Evolutionary conservation across 1,284 basidiomycete genomes (phyloP).

Genomic region (Fomitopsis palustris): DNA sequence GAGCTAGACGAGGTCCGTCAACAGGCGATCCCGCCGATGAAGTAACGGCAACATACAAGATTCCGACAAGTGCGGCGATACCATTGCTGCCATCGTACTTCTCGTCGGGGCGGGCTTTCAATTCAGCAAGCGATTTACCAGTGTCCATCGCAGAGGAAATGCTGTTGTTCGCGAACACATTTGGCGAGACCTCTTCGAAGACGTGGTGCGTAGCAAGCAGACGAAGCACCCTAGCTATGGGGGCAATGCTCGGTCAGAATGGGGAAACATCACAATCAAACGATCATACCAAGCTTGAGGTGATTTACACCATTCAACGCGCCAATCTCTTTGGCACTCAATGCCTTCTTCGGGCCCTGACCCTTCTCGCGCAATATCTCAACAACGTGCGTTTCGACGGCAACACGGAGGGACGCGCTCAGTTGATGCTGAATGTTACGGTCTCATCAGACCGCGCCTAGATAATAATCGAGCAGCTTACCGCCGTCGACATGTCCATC

Average conservation of each 20-base stretch:
- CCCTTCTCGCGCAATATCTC: constrained; percentile 37
- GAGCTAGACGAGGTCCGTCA: constrained; percentile 9
- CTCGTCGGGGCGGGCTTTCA: constrained; percentile 13
- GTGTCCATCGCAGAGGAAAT: constrained; percentile 26
- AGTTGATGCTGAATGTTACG: constrained; percentile 9
- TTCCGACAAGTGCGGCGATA: constrained; percentile 18
- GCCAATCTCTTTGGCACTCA: constrained; percentile 23
- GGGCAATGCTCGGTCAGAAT: not conserved
- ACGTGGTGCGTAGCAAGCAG: constrained; percentile 27
- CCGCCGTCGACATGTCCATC: constrained; percentile 8
- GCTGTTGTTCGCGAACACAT: constrained; percentile 31
- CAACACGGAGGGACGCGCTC: constrained; percentile 25
- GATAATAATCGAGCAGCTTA: not conserved
- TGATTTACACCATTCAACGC: constrained; percentile 13
- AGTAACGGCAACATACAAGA: too few species aligned
- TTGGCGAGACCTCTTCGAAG: constrained; percentile 25
- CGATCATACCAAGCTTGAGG: constrained; percentile 11
- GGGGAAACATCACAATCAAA: not conserved
- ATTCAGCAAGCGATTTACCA: constrained; percentile 18
- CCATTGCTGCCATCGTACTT: constrained; percentile 27
- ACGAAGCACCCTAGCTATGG: constrained; percentile 25
- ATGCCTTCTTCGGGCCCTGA: constrained; percentile 17
- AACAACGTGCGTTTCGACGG: constrained; percentile 28
- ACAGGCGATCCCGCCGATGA: too few species aligned
- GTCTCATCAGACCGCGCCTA: not conserved